Evolutionary conservation across 768 basidiomycete genomes (phyloP).

Genomic region (Calocybe cyanea): DNA sequence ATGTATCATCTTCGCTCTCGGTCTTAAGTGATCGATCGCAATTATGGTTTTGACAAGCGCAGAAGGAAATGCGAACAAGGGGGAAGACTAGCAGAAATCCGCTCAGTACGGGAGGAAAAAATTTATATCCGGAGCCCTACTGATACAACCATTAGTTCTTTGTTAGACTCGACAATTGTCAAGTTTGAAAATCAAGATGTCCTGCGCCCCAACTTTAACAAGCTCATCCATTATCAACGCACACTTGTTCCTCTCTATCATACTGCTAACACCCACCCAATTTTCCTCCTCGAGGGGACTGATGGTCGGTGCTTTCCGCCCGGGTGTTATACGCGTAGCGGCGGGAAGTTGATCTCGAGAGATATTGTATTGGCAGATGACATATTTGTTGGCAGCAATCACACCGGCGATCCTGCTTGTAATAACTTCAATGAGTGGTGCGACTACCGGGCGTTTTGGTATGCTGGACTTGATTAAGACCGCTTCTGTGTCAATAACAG

Average conservation of each 20-base stretch:
- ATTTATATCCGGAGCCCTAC: too few species aligned
- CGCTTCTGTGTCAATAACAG: slow-evolving; percentile 78
- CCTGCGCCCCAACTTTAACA: slow-evolving; percentile 80
- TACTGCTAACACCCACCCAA: slow-evolving; percentile 91
- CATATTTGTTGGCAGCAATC: slow-evolving; percentile 81
- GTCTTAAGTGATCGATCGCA: too few species aligned
- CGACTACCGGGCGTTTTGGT: slow-evolving; percentile 59
- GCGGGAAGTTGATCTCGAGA: slow-evolving; percentile 54
- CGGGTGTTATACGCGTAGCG: slow-evolving; percentile 78
- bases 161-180: slow-evolving; percentile 88
- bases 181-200: slow-evolving; percentile 84
- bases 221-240: slow-evolving; percentile 90
- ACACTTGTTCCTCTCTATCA: slow-evolving; percentile 81
- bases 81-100: too few species aligned
- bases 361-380: slow-evolving; percentile 92
- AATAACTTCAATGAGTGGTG: slow-evolving; percentile 71
- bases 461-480: slow-evolving; percentile 83
- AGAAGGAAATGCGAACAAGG: too few species aligned
- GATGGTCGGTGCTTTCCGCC: slow-evolving; percentile 85
- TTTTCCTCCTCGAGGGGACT: slow-evolving; percentile 74
- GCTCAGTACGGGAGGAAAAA: background rate
- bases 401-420: slow-evolving; percentile 90
- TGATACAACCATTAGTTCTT: background rate
- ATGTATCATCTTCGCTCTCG: too few species aligned
- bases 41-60: too few species aligned